Conservation (phyloP, 2,329 filamentous ascomycete genomes). For the Rhynchosporium graminicola region DNA sequence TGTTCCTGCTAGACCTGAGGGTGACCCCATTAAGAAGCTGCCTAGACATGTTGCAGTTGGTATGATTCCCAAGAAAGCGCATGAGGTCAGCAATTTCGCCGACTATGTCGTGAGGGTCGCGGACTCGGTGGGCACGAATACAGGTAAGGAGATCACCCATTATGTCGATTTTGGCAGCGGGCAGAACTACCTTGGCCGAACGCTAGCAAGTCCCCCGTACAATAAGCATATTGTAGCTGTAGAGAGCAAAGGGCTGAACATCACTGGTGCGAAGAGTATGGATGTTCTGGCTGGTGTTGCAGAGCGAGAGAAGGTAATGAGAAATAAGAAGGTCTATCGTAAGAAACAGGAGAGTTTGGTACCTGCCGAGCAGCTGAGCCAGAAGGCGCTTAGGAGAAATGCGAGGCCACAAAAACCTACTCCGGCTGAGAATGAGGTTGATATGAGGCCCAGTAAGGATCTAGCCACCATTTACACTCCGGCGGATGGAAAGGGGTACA, state of each 20-base stretch:
- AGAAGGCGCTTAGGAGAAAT: constrained; percentile 44
- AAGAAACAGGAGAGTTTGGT: constrained; percentile 38
- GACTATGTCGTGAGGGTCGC: constrained; percentile 70
- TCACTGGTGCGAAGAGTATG: constrained; percentile 78
- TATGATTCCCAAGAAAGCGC: constrained; percentile 95
- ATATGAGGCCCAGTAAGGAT: constrained; percentile 54
- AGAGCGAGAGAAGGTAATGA: constrained; percentile 69
- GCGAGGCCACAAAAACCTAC: constrained; percentile 40
- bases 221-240: constrained; percentile 87
- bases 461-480: constrained; percentile 55
- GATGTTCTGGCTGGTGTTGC: constrained; percentile 81
- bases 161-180: constrained; percentile 95
- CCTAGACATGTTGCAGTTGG: constrained; percentile 76
- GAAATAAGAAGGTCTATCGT: constrained; percentile 80
- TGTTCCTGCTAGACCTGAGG: constrained; percentile 49
- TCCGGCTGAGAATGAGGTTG: constrained; percentile 37
- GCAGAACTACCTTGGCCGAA: constrained; percentile 91
- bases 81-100: constrained; percentile 92
- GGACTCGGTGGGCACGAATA: constrained; percentile 57
- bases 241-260: constrained; percentile 84
- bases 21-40: constrained; percentile 49
- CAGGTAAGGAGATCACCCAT: constrained; percentile 69
- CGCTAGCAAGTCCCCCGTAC: constrained; percentile 82
- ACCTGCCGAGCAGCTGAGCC: constrained; percentile 46
- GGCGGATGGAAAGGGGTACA: constrained; percentile 64